Conservation (phyloP, 805 yeast genomes). For the Metschnikowia continentalis region DNA sequence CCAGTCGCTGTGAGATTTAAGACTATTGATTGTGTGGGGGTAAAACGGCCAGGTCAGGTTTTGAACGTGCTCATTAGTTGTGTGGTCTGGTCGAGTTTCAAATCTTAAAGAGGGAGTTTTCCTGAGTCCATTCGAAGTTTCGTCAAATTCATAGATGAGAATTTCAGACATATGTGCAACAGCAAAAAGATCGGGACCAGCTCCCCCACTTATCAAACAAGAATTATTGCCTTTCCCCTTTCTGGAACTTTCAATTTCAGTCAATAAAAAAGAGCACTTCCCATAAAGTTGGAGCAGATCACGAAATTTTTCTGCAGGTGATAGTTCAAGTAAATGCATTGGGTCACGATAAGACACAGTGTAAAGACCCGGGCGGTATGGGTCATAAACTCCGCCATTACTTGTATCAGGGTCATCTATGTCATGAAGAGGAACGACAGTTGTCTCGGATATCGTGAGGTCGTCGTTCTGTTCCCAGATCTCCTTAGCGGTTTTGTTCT, state of each 20-base stretch:
- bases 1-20: constrained; percentile 36
- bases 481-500: neutral
- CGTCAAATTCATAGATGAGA: constrained; percentile 29
- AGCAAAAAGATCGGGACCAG: constrained; percentile 23
- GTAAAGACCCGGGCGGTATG: neutral
- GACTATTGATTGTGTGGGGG: constrained; percentile 55
- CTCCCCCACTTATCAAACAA: constrained; percentile 17
- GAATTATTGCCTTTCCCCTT: constrained; percentile 42
- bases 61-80: constrained; percentile 38
- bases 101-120: constrained; percentile 26
- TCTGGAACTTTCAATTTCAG: constrained; percentile 23
- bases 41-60: constrained; percentile 49
- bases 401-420: neutral
- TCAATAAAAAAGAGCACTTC: constrained; percentile 20
- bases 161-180: constrained; percentile 34
- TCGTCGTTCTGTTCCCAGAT: constrained; percentile 4
- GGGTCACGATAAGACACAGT: constrained; percentile 1
- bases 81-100: constrained; percentile 39
- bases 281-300: constrained; percentile 28
- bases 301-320: constrained; percentile 36
- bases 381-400: constrained; percentile 1
- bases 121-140: constrained; percentile 24
- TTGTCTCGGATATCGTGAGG: neutral
- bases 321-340: constrained; percentile 17
- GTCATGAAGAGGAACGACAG: neutral